Conservation (phyloP, 73 alveolate species). For the Paramecium bursaria region DNA sequence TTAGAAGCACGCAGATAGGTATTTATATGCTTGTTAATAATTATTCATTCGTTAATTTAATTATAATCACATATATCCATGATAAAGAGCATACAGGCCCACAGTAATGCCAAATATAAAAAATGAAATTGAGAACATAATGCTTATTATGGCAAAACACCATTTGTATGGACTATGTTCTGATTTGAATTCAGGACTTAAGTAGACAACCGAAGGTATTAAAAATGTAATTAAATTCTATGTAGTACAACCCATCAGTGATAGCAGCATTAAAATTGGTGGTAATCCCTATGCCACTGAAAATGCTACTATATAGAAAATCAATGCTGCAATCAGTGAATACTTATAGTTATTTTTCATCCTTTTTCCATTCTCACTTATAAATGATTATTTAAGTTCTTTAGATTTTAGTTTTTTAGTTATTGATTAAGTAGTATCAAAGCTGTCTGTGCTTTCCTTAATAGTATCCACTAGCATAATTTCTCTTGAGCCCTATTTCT, state of each 20-base stretch:
- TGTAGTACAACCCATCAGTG: conserved; percentile 32
- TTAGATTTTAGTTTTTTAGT: background rate
- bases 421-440: background rate
- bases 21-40: conserved; percentile 7
- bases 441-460: background rate
- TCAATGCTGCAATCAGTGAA: background rate
- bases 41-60: too few species aligned
- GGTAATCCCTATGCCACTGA: conserved; percentile 32
- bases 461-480: background rate
- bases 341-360: background rate
- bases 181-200: background rate
- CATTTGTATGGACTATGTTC: conserved; percentile 11
- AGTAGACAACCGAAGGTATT: conserved; percentile 26
- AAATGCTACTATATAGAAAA: conserved; percentile 9
- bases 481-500: background rate
- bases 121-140: conserved; percentile 38
- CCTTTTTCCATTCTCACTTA: background rate
- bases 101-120: background rate
- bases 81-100: conserved; percentile 24
- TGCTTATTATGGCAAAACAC: conserved; percentile 40
- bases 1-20: conserved; percentile 39
- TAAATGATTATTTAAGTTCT: conserved; percentile 20
- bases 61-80: conserved; percentile 15
- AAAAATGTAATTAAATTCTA: conserved; percentile 33
- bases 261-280: conserved; percentile 23